Evolutionary conservation across 768 basidiomycete genomes (phyloP).

Genomic region (Strobilomyces confusus): DNA sequence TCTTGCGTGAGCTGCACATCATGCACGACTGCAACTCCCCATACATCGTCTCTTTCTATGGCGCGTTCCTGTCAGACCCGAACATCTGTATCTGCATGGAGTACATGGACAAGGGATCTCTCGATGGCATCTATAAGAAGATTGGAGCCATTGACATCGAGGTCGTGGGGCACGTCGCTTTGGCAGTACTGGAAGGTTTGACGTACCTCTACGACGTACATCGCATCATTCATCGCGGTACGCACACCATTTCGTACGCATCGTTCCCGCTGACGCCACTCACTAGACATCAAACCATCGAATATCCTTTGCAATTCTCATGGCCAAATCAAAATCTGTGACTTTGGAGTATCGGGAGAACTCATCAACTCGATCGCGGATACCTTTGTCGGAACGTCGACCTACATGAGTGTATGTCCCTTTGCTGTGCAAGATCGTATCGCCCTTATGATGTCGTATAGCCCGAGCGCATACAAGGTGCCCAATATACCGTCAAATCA

Average conservation of each 20-base stretch:
- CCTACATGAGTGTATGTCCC: conserved; percentile 93
- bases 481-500: conserved; percentile 97
- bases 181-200: conserved; percentile 90
- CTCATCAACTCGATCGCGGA: conserved; percentile 98
- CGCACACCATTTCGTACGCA: conserved; percentile 25
- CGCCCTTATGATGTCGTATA: conserved; percentile 33
- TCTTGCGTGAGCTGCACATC: conserved; percentile 95
- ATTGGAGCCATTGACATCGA: conserved; percentile 92
- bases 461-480: conserved; percentile 99
- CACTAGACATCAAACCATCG: conserved; percentile 94
- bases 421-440: conserved; percentile 9
- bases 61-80: conserved; percentile 94
- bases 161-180: conserved; percentile 89
- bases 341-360: conserved; percentile 98
- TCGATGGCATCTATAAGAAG: conserved; percentile 95
- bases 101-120: conserved; percentile 87
- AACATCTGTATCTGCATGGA: conserved; percentile 99
- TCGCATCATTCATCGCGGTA: conserved; percentile 97
- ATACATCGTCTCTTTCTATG: conserved; percentile 96
- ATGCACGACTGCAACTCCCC: conserved; percentile 96
- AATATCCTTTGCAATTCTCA: conserved; percentile 94
- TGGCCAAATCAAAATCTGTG: conserved; percentile 98
- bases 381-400: conserved; percentile 98
- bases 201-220: conserved; percentile 97
- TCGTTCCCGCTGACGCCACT: conserved; percentile 15